A percentile compares a stretch with the other conserved stretches of the same genome.
Conservation (phyloP, 345 rosid genomes). For the Firmiana major region DNA sequence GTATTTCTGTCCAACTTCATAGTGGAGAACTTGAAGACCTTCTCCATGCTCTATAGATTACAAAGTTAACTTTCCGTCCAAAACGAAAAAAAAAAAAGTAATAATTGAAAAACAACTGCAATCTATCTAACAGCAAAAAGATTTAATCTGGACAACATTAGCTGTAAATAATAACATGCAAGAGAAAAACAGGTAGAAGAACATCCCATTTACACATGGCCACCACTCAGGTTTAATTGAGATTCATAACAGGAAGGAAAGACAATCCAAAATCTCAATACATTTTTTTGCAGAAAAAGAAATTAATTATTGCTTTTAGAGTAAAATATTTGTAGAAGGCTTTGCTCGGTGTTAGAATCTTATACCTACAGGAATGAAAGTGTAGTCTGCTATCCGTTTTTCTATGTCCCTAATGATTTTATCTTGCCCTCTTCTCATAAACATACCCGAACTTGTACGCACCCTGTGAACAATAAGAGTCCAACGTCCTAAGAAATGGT, state of each 20-base stretch:
- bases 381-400: conserved; percentile 85
- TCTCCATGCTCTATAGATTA: conserved; percentile 77
- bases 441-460: conserved; percentile 92
- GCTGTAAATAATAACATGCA: neutral
- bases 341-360: neutral
- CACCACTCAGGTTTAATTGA: neutral
- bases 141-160: neutral
- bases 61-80: neutral
- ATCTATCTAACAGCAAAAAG: neutral
- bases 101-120: neutral
- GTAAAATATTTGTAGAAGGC: neutral
- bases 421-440: conserved; percentile 71
- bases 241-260: neutral
- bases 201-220: neutral
- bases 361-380: conserved; percentile 78
- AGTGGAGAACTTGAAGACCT: conserved; percentile 85
- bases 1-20: conserved; percentile 85
- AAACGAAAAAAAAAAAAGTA: neutral
- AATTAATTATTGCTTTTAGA: neutral
- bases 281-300: neutral
- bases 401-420: conserved; percentile 57
- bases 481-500: neutral
- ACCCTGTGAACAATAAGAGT: conserved; percentile 47
- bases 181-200: neutral
- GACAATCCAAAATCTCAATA: neutral